phyloP scores from a whole-genome alignment of 345 rosid species.

The Reutealis trisperma region DNA sequence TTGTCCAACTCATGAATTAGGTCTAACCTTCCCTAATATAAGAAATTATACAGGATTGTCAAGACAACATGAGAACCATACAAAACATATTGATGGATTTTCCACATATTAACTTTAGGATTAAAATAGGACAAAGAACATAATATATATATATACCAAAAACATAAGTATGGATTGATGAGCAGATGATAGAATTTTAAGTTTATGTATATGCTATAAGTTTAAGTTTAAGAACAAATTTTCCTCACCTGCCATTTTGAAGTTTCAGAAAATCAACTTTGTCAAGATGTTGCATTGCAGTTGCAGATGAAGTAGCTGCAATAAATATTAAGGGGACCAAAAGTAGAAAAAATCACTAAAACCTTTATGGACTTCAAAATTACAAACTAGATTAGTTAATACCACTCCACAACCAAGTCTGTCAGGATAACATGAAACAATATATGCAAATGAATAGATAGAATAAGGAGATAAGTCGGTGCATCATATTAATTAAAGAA shows the following conservation, averaged over 20 bases:
- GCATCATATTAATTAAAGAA: slow-evolving; percentile 1
- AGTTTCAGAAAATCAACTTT: slow-evolving; percentile 77
- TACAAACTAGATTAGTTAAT: neutral
- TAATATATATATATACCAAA: neutral
- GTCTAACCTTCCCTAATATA: neutral
- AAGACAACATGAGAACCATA: neutral
- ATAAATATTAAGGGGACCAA: slow-evolving; percentile 11
- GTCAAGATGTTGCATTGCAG: slow-evolving; percentile 56
- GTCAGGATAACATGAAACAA: neutral
- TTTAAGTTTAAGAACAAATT: too few species aligned
- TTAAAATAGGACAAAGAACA: neutral
- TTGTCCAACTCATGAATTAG: neutral
- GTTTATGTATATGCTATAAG: neutral
- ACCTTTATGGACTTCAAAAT: neutral
- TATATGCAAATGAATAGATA: neutral
- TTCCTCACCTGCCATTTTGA: slow-evolving; percentile 89
- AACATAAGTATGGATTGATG: neutral
- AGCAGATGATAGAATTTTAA: slow-evolving; percentile 7
- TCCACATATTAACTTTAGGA: neutral
- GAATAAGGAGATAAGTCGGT: neutral
- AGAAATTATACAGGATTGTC: neutral
- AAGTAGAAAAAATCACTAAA: neutral
- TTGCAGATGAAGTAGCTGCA: slow-evolving; percentile 66
- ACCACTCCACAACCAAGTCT: neutral
- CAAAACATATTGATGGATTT: neutral